Base-by-base conservation (phyloP, 73 alveolate species). In the Paramecium primaurelia region DNA sequence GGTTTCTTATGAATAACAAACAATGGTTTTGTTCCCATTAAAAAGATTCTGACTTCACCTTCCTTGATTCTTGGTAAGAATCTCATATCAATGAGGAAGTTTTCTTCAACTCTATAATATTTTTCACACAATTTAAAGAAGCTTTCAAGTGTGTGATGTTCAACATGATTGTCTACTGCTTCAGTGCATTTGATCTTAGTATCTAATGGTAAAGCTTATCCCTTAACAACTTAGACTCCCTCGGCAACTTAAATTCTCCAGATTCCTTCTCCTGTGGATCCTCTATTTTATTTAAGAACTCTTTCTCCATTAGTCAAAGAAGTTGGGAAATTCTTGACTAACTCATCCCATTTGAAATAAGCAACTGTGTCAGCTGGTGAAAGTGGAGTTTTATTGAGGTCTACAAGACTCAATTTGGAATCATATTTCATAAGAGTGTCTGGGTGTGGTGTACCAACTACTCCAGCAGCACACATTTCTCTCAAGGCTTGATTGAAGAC, bases 371-470 rank as follows among this genome's bases (percentile, higher is more conserved):
- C 86, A 34, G 86, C 58, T 30, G 86, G 86, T 7, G 86, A 71
- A 37, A 71, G 58, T 71, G 86, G 86, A 20, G 86, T 71, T 40
- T 71, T 71, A n/a, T 71, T 71, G 16, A 71, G 59, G 59, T 71
- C 86, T 30, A 71, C 86, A 37, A 71, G 86, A 30, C 51, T 37
- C 40, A 71, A 71, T 37, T 71, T 71, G 64, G 22, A n/a, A 38
- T 59, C 47, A 38, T 73, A 73, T 40, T 73, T 73, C 87, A 73
- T 73, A 25, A 73, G 59, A 40, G 87, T 73, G 87, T 73, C 87
- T 34, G 87, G 87, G 87, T 73, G 87, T 12, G 87, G 87, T 8
- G 87, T 73, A 37, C 87, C 87, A 73, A 73, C 87, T 12, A 73
- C 87, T 30, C 87, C 87, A 25, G 58, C 59, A 22, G 60, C 59